Evolutionary conservation across 148 eudicot genomes (phyloP).

Genomic region (Suaeda aralocaspica): DNA sequence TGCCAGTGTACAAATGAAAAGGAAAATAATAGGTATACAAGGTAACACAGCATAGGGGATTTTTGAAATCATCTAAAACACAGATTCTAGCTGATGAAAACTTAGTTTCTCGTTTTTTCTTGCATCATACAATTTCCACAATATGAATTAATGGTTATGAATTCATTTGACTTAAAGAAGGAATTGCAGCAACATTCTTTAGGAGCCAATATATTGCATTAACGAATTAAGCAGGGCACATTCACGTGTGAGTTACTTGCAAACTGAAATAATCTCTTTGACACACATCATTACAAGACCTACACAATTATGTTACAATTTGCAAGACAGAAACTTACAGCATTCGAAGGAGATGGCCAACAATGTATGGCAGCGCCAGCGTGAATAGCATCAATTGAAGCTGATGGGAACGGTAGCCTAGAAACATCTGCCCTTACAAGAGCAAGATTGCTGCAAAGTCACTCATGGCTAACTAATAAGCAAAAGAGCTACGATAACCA

Average conservation of each 20-base stretch:
- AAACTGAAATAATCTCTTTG: background rate
- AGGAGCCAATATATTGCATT: background rate
- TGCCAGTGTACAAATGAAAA: background rate
- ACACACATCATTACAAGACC: background rate
- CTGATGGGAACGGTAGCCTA: slow-evolving; percentile 87
- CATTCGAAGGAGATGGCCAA: slow-evolving; percentile 98
- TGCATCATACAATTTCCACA: background rate
- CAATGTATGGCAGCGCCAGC: slow-evolving; percentile 99
- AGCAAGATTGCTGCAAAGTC: slow-evolving; percentile 72
- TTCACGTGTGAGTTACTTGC: background rate
- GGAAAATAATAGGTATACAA: background rate
- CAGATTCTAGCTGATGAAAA: no score
- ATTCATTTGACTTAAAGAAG: background rate
- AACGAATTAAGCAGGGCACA: background rate
- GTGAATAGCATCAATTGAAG: slow-evolving; percentile 94
- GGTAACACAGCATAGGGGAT: background rate
- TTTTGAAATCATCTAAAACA: background rate
- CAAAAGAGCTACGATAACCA: background rate
- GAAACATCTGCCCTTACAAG: slow-evolving; percentile 97
- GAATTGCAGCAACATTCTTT: background rate
- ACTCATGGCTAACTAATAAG: slow-evolving; percentile 21
- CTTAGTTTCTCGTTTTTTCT: background rate
- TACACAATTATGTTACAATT: background rate
- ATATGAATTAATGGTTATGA: background rate
- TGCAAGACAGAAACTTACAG: slow-evolving; percentile 46